phyloP scores from a whole-genome alignment of 352 stramenopile genomes.

The Globisporangium uncinulatum region DNA sequence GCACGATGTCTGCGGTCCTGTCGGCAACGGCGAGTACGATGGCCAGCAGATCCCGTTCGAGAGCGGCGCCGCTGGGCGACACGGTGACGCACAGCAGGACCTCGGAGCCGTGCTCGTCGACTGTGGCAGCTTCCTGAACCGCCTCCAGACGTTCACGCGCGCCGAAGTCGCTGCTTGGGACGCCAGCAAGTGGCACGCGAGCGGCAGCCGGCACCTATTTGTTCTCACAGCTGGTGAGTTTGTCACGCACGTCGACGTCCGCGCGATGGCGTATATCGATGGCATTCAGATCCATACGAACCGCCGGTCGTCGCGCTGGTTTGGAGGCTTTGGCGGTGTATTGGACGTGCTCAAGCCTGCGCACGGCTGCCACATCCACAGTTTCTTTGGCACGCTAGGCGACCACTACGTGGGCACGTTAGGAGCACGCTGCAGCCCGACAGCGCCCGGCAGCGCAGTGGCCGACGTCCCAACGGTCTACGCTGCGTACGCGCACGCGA shows the following conservation, averaged over 20 bases:
- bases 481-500: not conserved
- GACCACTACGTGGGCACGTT: slow-evolving; percentile 44
- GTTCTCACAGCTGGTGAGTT: slow-evolving; percentile 39
- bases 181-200: slow-evolving; percentile 15
- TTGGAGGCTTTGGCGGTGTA: slow-evolving; percentile 43
- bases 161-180: slow-evolving; percentile 16
- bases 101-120: slow-evolving; percentile 42
- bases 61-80: not conserved
- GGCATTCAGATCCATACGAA: slow-evolving; percentile 66
- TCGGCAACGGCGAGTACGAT: slow-evolving; percentile 35
- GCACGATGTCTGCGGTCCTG: slow-evolving; percentile 35
- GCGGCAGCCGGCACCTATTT: slow-evolving; percentile 32
- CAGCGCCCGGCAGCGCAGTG: not conserved
- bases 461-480: not conserved
- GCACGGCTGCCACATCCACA: slow-evolving; percentile 34
- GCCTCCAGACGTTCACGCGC: slow-evolving; percentile 33
- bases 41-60: slow-evolving; percentile 34
- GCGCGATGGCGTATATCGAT: slow-evolving; percentile 59
- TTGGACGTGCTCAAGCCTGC: slow-evolving; percentile 34
- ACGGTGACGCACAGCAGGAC: slow-evolving; percentile 5
- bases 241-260: slow-evolving; percentile 44
- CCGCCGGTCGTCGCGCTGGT: slow-evolving; percentile 47
- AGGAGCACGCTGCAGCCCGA: slow-evolving; percentile 28
- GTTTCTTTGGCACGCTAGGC: slow-evolving; percentile 48
- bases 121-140: slow-evolving; percentile 34